A percentile compares a stretch with the other conserved stretches of the same genome.
Conservation (phyloP, 2,329 filamentous ascomycete species). For the Fusarium humuli region DNA sequence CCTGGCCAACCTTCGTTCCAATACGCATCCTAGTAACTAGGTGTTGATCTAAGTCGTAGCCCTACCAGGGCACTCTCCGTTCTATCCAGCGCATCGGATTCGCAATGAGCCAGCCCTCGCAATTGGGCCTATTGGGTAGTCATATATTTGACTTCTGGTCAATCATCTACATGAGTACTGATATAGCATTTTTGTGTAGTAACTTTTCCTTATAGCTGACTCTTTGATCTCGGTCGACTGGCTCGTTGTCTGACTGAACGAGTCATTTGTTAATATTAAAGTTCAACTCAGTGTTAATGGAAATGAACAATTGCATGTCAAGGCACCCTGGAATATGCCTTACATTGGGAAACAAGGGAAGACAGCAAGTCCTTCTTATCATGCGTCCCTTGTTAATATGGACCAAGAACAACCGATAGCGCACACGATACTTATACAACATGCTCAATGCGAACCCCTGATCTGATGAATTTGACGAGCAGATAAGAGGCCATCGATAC, state of each 20-base stretch:
- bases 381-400: not conserved
- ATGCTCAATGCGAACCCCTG: not conserved
- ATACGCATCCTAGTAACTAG: slow-evolving; percentile 6
- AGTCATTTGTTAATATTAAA: not conserved
- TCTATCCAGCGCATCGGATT: slow-evolving; percentile 30
- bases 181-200: not conserved
- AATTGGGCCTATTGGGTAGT: not conserved
- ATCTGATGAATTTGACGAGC: not conserved
- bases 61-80: slow-evolving; percentile 24
- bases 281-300: not conserved
- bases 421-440: not conserved
- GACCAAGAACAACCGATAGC: not conserved
- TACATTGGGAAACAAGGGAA: not conserved
- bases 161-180: not conserved
- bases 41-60: slow-evolving; percentile 36
- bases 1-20: not conserved
- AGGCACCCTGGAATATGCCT: not conserved
- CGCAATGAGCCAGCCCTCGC: not conserved
- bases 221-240: not conserved
- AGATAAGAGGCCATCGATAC: not conserved
- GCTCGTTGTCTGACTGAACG: not conserved
- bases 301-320: not conserved
- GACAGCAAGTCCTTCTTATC: not conserved
- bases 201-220: not conserved
- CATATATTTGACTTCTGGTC: not conserved